Percentiles rank a stretch among this genome's conserved stretches.
phyloP scores from a whole-genome alignment of 768 basidiomycete genomes.

The Mycena venus region DNA sequence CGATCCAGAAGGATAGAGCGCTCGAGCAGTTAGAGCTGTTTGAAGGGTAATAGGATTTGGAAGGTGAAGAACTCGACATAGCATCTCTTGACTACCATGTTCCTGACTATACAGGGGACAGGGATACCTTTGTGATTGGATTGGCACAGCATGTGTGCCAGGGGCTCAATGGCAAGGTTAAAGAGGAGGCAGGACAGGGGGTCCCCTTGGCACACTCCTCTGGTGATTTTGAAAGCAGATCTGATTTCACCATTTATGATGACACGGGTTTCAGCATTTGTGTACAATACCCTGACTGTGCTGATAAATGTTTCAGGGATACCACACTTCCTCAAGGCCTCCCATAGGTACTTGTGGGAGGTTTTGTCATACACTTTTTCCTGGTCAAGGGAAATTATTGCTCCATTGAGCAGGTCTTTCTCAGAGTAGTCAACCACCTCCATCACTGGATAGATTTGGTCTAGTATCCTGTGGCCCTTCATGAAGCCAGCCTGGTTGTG shows the following conservation, averaged over 20 bases:
- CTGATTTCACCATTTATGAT: constrained; percentile 34
- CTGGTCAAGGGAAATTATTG: constrained; percentile 16
- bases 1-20: no score
- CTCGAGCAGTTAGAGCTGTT: no score
- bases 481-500: constrained; percentile 39
- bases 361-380: constrained; percentile 36
- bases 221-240: constrained; percentile 16
- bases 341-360: constrained; percentile 28
- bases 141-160: constrained; percentile 46
- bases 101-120: constrained; percentile 27
- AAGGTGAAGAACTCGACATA: no score
- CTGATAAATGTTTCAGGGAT: constrained; percentile 27
- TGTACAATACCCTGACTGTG: constrained; percentile 35
- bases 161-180: constrained; percentile 56
- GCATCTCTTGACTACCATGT: constrained; percentile 42
- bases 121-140: constrained; percentile 45
- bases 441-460: constrained; percentile 37
- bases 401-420: constrained; percentile 24
- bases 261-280: constrained; percentile 4
- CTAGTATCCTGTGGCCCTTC: constrained; percentile 29
- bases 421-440: constrained; percentile 21
- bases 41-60: no score
- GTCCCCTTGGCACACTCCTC: constrained; percentile 48
- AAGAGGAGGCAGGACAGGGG: constrained; percentile 56
- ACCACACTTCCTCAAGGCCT: background rate